Evolutionary conservation across 352 stramenopile genomes (phyloP), one percentile per base, ranked within the genome.

Genomic region (Globisporangium camurandrum): DNA sequence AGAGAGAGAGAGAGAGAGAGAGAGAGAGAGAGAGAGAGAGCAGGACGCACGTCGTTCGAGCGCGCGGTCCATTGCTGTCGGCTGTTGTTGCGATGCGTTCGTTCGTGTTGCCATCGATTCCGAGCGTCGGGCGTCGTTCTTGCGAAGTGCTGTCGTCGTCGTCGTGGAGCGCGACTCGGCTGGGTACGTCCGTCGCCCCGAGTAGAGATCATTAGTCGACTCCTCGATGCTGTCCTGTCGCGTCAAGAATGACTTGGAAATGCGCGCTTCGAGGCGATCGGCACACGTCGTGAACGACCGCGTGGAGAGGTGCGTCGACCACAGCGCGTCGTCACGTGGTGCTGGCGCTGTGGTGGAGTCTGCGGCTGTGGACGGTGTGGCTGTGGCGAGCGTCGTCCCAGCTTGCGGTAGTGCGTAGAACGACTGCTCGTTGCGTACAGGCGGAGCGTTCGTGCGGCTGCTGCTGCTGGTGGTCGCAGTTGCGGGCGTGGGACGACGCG

Each of bases 251-350:
- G 59, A 69, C 48, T 83, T 76, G 38, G 71, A 86, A 27, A 88
- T 84, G n/a, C 76, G 62, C 22, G 76, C 76, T 54, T 88, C 76
- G 22, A 86, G 57, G 39, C 76, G 63, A 43, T 88, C 73, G 11
- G 64, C 71, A 46, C 61, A 72, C 20, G 70, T 76, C 1, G 58
- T 65, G 0, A 56, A 62, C 2, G 54, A 60, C 5, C 60, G 57
- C 8, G 61, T 61, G 3, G 63, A 69, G 19, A 75, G 40, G 10
- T 51, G 54, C 36, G 64, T 60, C 24, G 51, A 49, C 16, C 61
- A 49, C 6, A 46, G n/a, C 16, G 67, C 64, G 4, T 45, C 50
- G 51, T 28, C 23, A 12, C 36, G 39, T 33, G 26, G 33, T 26
- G 22, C 39, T 2, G n/a, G 9, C n/a, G 40, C 30, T 56, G 28